Evolutionary conservation across 2,329 filamentous ascomycete species (phyloP), one percentile per base, ranked within the genome.

Genomic region (Nectriaceae sp.): DNA sequence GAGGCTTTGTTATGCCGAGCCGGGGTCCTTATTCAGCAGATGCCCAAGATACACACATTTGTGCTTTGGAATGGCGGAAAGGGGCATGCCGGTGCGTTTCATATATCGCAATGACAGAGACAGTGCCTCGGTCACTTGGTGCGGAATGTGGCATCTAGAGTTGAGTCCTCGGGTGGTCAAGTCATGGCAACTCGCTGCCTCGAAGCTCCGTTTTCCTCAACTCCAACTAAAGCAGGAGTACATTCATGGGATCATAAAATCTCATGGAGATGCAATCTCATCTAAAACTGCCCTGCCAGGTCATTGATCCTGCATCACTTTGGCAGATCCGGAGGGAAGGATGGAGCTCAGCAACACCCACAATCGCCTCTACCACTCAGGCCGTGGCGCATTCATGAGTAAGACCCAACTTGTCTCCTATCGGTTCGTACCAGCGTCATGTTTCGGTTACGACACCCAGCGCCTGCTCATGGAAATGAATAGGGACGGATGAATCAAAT

Each of bases 61-160:
- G 64, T 66, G 40, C 49, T 70, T n/a, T 70, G 66, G 67, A 65
- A 70, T 50, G 62, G 64, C 39, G 43, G 40, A 31, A 60, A 49
- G 36, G 60, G 31, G 13, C 40, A 66, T 50, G 65, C 65, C 18
- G 69, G 57, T 51, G 64, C 65, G 16, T 29, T 67, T 71, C 38
- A 66, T 67, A 49, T 69, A 66, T 50, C 55, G 48, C 16, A 44
- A 40, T 19, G 51, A 52, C n/a, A 49, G 38, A 46, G 50, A 60
- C 37, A 22, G 41, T 46, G 53, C 56, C n/a, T 60, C 52, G 1
- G 33, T 69, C 42, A 65, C 64, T 39, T 69, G 63, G 66, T 62
- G 65, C 19, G 62, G 62, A 22, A 70, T 63, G n/a, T 70, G 66
- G 65, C 31, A 54, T 29, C 46, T 65, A 15, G 37, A 61, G 52